These are phyloP conservation scores for Herpotrichia juniperi DNA, from an alignment of 2,329 filamentous ascomycete genomes.

Conservation along the genomic window DNA sequence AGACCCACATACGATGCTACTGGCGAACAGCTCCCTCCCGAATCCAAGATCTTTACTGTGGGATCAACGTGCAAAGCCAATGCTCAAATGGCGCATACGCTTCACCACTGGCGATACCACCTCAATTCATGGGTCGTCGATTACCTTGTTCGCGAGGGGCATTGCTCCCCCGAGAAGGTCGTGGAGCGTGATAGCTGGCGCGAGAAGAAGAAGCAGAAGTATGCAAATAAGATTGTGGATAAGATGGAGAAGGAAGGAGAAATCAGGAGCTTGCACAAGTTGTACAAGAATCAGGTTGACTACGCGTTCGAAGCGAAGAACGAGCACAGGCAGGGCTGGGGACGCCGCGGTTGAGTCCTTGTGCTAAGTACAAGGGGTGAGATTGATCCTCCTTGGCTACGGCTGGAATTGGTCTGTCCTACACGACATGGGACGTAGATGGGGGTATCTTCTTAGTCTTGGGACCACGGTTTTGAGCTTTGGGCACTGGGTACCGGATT, in stretches of 20 bases:
- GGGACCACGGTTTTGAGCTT: no score
- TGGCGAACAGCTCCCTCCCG: slow-evolving; percentile 35
- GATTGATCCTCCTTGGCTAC: neutral
- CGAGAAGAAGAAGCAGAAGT: slow-evolving; percentile 62
- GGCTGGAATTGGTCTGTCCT: neutral
- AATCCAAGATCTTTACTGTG: slow-evolving; percentile 34
- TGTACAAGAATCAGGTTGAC: slow-evolving; percentile 67
- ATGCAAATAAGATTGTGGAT: slow-evolving; percentile 69
- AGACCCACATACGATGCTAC: slow-evolving; percentile 30
- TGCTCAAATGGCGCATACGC: slow-evolving; percentile 71
- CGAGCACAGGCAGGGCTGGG: slow-evolving; percentile 30
- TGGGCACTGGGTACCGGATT: no score
- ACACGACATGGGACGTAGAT: no score
- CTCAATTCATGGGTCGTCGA: slow-evolving; percentile 75
- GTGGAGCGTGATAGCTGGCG: slow-evolving; percentile 67
- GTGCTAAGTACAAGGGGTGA: no score
- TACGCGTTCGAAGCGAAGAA: slow-evolving; percentile 39
- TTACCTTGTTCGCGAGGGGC: slow-evolving; percentile 64
- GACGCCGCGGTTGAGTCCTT: slow-evolving; percentile 19
- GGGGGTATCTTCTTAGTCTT: no score
- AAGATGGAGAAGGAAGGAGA: slow-evolving; percentile 66
- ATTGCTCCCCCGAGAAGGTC: slow-evolving; percentile 63
- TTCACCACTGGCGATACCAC: slow-evolving; percentile 77
- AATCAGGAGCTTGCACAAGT: slow-evolving; percentile 66
- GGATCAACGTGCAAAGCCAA: slow-evolving; percentile 62